These are phyloP conservation scores for Vairimorpha apis DNA, from an alignment of 371 early-diverging fungal species.

Conservation along the genomic window DNA sequence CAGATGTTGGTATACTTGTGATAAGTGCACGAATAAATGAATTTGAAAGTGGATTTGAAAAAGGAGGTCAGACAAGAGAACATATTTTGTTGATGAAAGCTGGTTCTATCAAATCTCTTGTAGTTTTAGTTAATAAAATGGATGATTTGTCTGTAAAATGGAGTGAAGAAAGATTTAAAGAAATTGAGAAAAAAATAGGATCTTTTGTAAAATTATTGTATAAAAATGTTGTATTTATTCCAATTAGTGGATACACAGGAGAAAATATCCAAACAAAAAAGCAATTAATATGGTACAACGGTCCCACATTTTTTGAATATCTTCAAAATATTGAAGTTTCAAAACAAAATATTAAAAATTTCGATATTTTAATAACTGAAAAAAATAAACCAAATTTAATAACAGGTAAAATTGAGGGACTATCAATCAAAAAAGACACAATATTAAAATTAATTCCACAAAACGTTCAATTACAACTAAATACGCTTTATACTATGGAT, in stretches of 20 bases:
- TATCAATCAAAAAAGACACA: slow-evolving; percentile 32
- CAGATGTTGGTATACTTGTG: slow-evolving; percentile 76
- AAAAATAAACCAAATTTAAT: slow-evolving; percentile 48
- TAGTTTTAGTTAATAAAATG: slow-evolving; percentile 64
- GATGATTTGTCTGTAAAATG: slow-evolving; percentile 57
- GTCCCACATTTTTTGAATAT: slow-evolving; percentile 57
- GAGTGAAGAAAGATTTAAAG: slow-evolving; percentile 53
- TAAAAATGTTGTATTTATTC: slow-evolving; percentile 51
- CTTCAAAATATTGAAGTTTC: slow-evolving; percentile 45
- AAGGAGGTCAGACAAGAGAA: slow-evolving; percentile 96
- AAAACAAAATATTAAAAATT: slow-evolving; percentile 8
- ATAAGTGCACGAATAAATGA: slow-evolving; percentile 84
- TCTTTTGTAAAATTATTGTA: slow-evolving; percentile 43
- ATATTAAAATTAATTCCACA: slow-evolving; percentile 48
- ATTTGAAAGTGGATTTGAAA: slow-evolving; percentile 94
- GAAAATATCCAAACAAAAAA: slow-evolving; percentile 47
- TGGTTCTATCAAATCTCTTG: slow-evolving; percentile 45
- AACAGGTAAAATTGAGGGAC: slow-evolving; percentile 51
- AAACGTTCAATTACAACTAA: slow-evolving; percentile 33
- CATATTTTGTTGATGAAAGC: slow-evolving; percentile 83
- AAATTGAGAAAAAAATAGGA: slow-evolving; percentile 47
- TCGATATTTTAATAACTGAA: slow-evolving; percentile 48
- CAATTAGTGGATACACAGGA: slow-evolving; percentile 62
- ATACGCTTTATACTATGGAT: slow-evolving; percentile 54
- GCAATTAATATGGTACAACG: slow-evolving; percentile 54